Conservation (phyloP, 345 rosid species). For the Citrus sinensis region DVS_A1.0 CM039169.1:24549001-24549500, state of each 20-base stretch:
- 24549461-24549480: slow-evolving; percentile 1
- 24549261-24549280: not conserved
- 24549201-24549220: not conserved
- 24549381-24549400: not conserved
- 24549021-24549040: not conserved
- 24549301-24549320: not conserved
- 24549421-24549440: not conserved
- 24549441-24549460: slow-evolving; percentile 4
- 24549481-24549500: not conserved
- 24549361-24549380: not conserved
- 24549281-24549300: not conserved
- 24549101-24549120: not conserved
- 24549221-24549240: not conserved
- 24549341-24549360: not conserved
- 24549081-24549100: not conserved
- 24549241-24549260: not conserved
- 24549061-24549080: not conserved
- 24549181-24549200: not conserved
- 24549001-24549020: not conserved
- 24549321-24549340: not conserved
- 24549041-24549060: not conserved
- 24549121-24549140: not conserved
- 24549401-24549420: not conserved
- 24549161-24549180: not conserved
- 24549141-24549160: not conserved